Conservation (phyloP, 805 yeast genomes). For the Candida incommunis region DNA sequence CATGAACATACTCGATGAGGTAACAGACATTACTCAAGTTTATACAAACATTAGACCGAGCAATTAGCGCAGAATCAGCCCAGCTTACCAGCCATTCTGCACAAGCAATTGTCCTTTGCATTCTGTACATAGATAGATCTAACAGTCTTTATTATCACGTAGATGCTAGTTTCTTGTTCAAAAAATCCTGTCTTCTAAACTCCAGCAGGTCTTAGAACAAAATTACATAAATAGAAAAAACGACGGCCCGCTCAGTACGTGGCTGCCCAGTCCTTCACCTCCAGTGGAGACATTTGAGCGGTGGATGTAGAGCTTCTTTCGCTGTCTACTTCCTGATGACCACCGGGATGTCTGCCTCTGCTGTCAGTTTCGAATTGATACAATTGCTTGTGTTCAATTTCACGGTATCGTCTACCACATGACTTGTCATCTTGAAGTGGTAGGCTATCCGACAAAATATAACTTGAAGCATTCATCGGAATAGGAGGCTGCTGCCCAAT, state of each 20-base stretch:
- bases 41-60: slow-evolving; percentile 41
- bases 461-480: neutral
- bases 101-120: neutral
- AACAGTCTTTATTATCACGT: neutral
- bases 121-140: too few relatives aligned
- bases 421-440: neutral
- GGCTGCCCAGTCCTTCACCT: neutral
- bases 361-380: neutral
- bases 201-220: too few relatives aligned
- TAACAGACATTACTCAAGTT: slow-evolving; percentile 75
- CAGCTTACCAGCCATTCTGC: too few relatives aligned
- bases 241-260: neutral
- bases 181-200: too few relatives aligned
- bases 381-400: neutral
- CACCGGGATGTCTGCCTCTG: neutral
- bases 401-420: neutral
- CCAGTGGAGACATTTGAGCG: neutral
- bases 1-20: slow-evolving; percentile 46
- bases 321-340: neutral
- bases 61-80: too few relatives aligned
- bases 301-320: neutral
- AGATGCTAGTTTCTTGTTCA: too few relatives aligned
- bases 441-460: neutral
- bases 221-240: neutral
- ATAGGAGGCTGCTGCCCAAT: neutral